Evolutionary conservation across 257 asterid genomes (phyloP), one percentile per base, ranked within the genome.

Genomic region (Nicotiana knightiana): DNA sequence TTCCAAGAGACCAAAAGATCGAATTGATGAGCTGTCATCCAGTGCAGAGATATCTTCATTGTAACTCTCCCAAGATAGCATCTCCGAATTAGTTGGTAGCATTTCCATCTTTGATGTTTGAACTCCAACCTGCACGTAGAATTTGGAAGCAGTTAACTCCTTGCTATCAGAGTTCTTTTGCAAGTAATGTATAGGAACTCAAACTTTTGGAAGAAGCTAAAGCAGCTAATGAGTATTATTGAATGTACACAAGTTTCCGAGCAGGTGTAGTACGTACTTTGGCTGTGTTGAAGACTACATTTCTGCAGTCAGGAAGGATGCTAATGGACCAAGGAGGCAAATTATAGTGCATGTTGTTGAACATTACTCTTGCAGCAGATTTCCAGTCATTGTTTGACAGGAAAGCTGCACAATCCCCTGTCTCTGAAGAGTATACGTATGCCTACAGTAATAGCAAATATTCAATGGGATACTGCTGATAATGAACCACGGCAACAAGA

Each of bases 241-340:
- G 46, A 51, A 75, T 75, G 28, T 46, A 13, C 63, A 75, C 11
- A 51, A 75, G 80, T 26, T 75, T 61, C 28, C 9, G 16, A 54
- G 24, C 46, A 4, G 46, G 63, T 26, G 43, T 24, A 7, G 46
- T 26, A 82, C 97, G 1, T 93, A 94, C 99, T 81, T 91, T 93
- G 86, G 99, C 99, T 33, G 99, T 94, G 77, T 93, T 96, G 85
- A 92, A 96, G 80, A 89, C 98, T 6, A 88, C 98, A 57, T 89
- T 93, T 85, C 91, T 90, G 97, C 99, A 96, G 83, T 93, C 98
- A 0, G 98, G 97, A 67, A 96, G 98, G 83, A 96, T 94, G 89
- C 99, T 94, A 84, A 96, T 92, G 43, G 98, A 96, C 99, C 98
- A 96, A 68, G 99, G 97, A 81, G 97, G 98, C 80, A 96, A 85